phyloP scores from a whole-genome alignment of 805 yeast genomes.

The Lachancea cidri region DNA sequence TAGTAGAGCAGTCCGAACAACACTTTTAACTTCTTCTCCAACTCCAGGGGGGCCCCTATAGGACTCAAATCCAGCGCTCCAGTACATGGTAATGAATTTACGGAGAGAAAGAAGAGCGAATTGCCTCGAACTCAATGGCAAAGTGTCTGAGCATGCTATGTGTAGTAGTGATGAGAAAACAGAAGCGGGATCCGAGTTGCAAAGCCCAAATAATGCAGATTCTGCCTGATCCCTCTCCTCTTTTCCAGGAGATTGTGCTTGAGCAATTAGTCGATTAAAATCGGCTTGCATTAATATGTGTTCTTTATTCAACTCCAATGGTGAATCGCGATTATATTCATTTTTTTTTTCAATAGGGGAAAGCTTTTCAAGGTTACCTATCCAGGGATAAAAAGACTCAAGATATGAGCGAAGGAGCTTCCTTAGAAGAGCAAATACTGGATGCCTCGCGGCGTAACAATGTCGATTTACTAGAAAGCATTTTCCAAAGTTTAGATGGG shows the following conservation, averaged over 20 bases:
- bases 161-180: conserved; percentile 40
- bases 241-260: conserved; percentile 46
- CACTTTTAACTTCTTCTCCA: conserved; percentile 44
- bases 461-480: conserved; percentile 59
- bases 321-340: neutral
- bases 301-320: neutral
- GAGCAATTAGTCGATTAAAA: conserved; percentile 20
- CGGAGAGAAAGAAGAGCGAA: conserved; percentile 62
- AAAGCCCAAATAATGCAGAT: conserved; percentile 37
- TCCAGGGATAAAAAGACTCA: neutral
- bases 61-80: conserved; percentile 82
- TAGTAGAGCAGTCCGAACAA: conserved; percentile 48
- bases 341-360: neutral
- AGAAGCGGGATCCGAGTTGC: conserved; percentile 46
- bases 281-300: neutral
- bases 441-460: conserved; percentile 90
- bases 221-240: conserved; percentile 49
- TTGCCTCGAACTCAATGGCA: conserved; percentile 45
- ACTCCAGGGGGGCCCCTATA: conserved; percentile 60
- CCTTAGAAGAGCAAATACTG: conserved; percentile 68
- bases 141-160: conserved; percentile 33
- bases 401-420: conserved; percentile 56
- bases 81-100: conserved; percentile 60
- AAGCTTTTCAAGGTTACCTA: neutral
- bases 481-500: conserved; percentile 42